These are phyloP conservation scores for Trypanosoma lewisi DNA, from an alignment of 208 protist genomes.

Conservation along the genomic window DNA sequence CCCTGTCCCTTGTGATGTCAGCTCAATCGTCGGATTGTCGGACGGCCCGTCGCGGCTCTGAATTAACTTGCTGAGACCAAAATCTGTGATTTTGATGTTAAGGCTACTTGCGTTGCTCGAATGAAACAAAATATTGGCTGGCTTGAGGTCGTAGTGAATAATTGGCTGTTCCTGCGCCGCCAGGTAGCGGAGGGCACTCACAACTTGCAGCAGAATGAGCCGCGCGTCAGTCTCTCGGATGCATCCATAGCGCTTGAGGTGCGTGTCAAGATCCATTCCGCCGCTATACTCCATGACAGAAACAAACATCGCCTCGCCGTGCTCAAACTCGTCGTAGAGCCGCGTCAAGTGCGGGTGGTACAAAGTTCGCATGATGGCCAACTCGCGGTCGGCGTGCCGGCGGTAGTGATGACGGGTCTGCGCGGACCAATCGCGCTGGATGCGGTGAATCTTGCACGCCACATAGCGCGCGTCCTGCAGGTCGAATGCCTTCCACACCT, in stretches of 20 bases:
- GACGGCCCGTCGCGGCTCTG: slow-evolving; percentile 45
- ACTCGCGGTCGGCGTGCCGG: slow-evolving; percentile 91
- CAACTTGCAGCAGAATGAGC: slow-evolving; percentile 87
- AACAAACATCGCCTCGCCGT: slow-evolving; percentile 76
- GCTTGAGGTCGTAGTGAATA: slow-evolving; percentile 94
- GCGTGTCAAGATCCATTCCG: slow-evolving; percentile 89
- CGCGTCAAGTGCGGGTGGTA: slow-evolving; percentile 83
- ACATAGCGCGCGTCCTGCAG: slow-evolving; percentile 77
- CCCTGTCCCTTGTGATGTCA: slow-evolving; percentile 94
- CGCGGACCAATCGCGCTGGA: slow-evolving; percentile 84
- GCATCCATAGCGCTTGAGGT: slow-evolving; percentile 77
- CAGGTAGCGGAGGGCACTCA: slow-evolving; percentile 92
- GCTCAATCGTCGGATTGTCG: slow-evolving; percentile 89
- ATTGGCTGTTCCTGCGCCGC: slow-evolving; percentile 72
- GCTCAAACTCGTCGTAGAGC: slow-evolving; percentile 88
- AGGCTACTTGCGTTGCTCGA: slow-evolving; percentile 55
- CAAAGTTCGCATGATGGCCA: slow-evolving; percentile 89
- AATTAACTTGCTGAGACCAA: slow-evolving; percentile 96
- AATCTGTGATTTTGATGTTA: slow-evolving; percentile 96
- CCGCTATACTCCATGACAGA: slow-evolving; percentile 95
- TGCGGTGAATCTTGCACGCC: slow-evolving; percentile 96
- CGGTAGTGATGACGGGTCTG: slow-evolving; percentile 90
- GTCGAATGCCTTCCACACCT: slow-evolving; percentile 95
- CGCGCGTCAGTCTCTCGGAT: slow-evolving; percentile 90
- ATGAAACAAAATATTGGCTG: slow-evolving; percentile 81